Percentiles rank a stretch among this genome's conserved stretches.
Conservation (phyloP, 129 eudicot genomes). For the Daucus carota region DH1_v3.0 NC_030382.2:58224501-58225000, state of each 20-base stretch:
- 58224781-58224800: neutral
- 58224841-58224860: neutral
- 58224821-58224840: neutral
- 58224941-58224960: neutral
- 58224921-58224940: neutral
- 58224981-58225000: neutral
- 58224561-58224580: too few species aligned
- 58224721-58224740: neutral
- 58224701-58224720: neutral
- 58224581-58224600: too few species aligned
- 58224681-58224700: neutral
- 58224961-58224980: neutral
- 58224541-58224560: too few species aligned
- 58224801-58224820: neutral
- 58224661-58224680: neutral
- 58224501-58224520: too few species aligned
- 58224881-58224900: neutral
- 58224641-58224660: neutral
- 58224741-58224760: neutral
- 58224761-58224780: neutral
- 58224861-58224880: neutral
- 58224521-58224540: too few species aligned
- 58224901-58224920: neutral
- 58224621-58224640: neutral
- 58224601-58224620: too few species aligned